Base-by-base conservation (phyloP, 139 green algal genomes). In the Chlamydomonas applanata region DNA sequence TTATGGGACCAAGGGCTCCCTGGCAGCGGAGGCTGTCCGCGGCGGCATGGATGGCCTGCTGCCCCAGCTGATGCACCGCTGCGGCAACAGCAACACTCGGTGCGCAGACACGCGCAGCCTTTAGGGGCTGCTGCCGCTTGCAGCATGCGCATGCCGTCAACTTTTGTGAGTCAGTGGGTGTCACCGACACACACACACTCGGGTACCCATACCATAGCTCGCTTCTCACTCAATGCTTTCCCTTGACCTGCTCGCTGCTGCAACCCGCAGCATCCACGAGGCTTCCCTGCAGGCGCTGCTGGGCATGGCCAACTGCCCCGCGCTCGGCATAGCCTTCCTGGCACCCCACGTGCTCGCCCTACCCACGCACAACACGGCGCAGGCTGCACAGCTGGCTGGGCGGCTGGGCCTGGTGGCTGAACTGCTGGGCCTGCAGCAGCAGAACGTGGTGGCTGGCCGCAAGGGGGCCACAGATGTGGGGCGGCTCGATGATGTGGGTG, bases 231-330 rank as follows among this genome's bases (percentile, higher is more conserved):
- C n/a, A n/a, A n/a, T n/a, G n/a, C n/a, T n/a, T n/a, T n/a, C n/a
- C n/a, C n/a, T n/a, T n/a, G n/a, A n/a, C n/a, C n/a, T n/a, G n/a
- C n/a, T n/a, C n/a, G n/a, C n/a, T n/a, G n/a, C n/a, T n/a, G n/a
- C n/a, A n/a, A n/a, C n/a, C n/a, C n/a, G n/a, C n/a, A n/a, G 40
- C 40, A 49, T 49, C 40, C 72, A 77, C 46, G 73, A 78, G 33
- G 49, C 73, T 0, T 67, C 66, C 40, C 68, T 74, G 35, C 74
- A 80, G 54, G 74, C 74, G 22, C 40, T 80, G 13, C 56, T 80
- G 22, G 69, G 49, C 11, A 40, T 80, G 17, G 65, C 74, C 56
- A 80, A 68, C 66, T 49, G 53, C 53, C 74, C 74, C 5, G 19
- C 36, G 5, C 67, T 80, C 36, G 74, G 74, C 16, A 49, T 74